Conservation (phyloP, 2,329 filamentous ascomycete species). For the Fonsecaea multimorphosa region DNA sequence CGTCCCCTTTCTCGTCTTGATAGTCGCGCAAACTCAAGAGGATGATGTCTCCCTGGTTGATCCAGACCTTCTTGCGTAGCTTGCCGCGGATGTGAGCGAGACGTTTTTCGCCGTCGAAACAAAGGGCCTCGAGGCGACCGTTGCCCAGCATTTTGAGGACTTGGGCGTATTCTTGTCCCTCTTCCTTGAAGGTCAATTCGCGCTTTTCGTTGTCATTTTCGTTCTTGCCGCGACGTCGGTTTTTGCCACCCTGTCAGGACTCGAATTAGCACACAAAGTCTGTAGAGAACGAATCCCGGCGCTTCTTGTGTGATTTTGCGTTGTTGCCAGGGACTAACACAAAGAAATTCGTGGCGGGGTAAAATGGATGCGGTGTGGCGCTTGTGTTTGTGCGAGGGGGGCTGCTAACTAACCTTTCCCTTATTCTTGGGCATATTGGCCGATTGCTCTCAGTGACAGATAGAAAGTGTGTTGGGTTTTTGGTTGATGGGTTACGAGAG, state of each 20-base stretch:
- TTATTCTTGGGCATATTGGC: conserved; percentile 96
- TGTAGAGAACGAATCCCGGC: background rate
- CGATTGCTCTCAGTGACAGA: conserved; percentile 8
- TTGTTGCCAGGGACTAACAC: background rate
- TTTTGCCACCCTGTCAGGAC: conserved; percentile 85
- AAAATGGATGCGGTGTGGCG: conserved; percentile 39
- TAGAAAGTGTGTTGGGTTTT: background rate
- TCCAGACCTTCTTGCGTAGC: conserved; percentile 99
- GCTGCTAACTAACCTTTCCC: conserved; percentile 77
- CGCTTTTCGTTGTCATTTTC: conserved; percentile 99
- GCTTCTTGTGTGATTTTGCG: background rate
- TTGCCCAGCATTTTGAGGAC: conserved; percentile 96
- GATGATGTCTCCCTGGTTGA: conserved; percentile 97
- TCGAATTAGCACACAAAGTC: background rate
- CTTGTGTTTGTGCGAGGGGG: conserved; percentile 40
- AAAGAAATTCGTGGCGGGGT: conserved; percentile 36
- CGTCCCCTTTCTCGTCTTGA: conserved; percentile 91
- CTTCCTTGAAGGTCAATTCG: conserved; percentile 98
- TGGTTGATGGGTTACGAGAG: background rate
- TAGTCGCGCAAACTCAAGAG: conserved; percentile 87
- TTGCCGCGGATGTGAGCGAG: conserved; percentile 90
- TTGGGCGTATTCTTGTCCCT: conserved; percentile 90
- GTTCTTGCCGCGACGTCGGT: conserved; percentile 97
- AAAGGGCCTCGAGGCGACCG: conserved; percentile 88
- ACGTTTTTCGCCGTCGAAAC: conserved; percentile 92